These are phyloP conservation scores for Eremomyces bilateralis DNA, from an alignment of 495 filamentous ascomycete genomes.

Conservation along the genomic window DNA sequence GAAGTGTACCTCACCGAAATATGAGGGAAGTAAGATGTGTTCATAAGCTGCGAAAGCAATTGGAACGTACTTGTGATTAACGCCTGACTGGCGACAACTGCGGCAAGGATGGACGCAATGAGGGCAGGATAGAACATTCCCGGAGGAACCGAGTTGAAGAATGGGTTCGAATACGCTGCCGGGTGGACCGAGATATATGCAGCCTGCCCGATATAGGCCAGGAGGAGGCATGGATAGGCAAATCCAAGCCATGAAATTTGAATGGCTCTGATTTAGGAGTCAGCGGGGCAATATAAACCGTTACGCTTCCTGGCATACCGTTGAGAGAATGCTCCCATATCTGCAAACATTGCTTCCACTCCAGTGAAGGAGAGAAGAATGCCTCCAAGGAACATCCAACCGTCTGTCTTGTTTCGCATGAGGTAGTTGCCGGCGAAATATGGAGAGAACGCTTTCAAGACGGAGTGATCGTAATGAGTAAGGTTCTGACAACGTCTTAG, in stretches of 20 bases:
- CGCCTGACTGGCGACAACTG: constrained; percentile 55
- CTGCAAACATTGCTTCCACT: constrained; percentile 54
- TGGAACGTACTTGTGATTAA: constrained; percentile 58
- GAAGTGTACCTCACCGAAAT: constrained; percentile 47
- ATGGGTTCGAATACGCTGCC: constrained; percentile 44
- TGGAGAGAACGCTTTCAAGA: constrained; percentile 49
- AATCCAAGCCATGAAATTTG: constrained; percentile 44
- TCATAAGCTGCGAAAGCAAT: constrained; percentile 52
- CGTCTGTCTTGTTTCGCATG: constrained; percentile 33
- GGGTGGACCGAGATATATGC: constrained; percentile 43
- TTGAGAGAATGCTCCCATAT: constrained; percentile 44
- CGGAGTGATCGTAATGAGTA: constrained; percentile 35
- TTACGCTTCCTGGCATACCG: constrained; percentile 12
- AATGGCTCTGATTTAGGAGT: constrained; percentile 24
- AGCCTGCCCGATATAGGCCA: constrained; percentile 55
- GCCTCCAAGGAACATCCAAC: constrained; percentile 47
- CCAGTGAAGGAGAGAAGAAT: constrained; percentile 52
- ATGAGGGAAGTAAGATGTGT: constrained; percentile 51
- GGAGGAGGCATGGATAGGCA: constrained; percentile 42
- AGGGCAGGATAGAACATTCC: constrained; percentile 44
- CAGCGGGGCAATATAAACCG: constrained; percentile 4
- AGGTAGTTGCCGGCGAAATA: constrained; percentile 41
- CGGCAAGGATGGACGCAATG: constrained; percentile 43
- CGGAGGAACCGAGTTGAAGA: constrained; percentile 43
- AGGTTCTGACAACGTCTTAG: constrained; percentile 24